Conservation (phyloP, 148 eudicot species). For the Camellia lanceoleosa region DNA sequence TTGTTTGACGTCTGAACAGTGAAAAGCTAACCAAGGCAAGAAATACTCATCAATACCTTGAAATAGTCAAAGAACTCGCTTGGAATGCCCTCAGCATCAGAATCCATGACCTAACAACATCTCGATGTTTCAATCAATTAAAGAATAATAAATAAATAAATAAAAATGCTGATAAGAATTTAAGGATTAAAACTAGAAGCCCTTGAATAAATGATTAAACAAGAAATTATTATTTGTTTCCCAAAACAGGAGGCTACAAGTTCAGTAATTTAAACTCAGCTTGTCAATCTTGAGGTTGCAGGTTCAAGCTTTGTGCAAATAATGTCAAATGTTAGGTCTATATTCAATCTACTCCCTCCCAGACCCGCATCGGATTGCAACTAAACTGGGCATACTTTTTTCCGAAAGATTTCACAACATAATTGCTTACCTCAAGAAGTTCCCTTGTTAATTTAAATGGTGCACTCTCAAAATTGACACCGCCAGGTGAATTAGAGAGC, state of each 20-base stretch:
- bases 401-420: not conserved
- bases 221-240: not conserved
- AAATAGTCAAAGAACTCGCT: constrained; percentile 97
- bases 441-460: constrained; percentile 98
- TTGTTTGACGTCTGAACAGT: not conserved
- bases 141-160: constrained; percentile 1
- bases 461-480: constrained; percentile 99
- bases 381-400: too few species aligned
- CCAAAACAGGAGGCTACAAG: not conserved
- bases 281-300: too few species aligned
- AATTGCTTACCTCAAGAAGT: constrained; percentile 80
- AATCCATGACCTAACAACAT: constrained; percentile 92
- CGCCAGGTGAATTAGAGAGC: constrained; percentile 99
- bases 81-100: constrained; percentile 99
- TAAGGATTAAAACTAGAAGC: not conserved
- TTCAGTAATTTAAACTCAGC: too few species aligned
- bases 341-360: too few species aligned
- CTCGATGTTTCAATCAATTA: constrained; percentile 12
- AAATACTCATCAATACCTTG: constrained; percentile 48
- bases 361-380: too few species aligned
- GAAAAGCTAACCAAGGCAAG: constrained; percentile 10
- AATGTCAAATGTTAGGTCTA: too few species aligned
- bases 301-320: too few species aligned
- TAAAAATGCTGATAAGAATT: not conserved
- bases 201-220: not conserved